Conservation (phyloP, 1,284 basidiomycete species). For the Pseudozyma flocculosa region DNA sequence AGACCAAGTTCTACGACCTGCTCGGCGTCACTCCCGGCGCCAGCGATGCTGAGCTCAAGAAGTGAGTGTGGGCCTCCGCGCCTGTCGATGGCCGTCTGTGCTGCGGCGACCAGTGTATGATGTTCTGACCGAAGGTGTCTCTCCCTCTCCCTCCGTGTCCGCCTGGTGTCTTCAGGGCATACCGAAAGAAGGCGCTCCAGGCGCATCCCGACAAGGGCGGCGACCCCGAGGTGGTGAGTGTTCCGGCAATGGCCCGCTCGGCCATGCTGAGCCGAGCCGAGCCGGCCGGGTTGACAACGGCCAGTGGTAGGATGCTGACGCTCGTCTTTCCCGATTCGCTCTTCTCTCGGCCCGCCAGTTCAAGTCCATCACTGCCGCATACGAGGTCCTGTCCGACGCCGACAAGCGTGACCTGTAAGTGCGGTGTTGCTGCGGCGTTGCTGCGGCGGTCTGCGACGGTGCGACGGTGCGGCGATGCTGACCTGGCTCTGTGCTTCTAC, state of each 20-base stretch:
- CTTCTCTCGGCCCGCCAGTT: conserved; percentile 63
- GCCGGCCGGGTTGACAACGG: no score
- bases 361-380: conserved; percentile 96
- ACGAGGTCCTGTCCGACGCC: conserved; percentile 88
- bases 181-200: conserved; percentile 52
- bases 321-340: neutral
- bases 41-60: conserved; percentile 54
- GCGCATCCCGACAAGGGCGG: conserved; percentile 93
- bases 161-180: conserved; percentile 14
- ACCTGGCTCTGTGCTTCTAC: no score
- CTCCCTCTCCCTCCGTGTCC: no score
- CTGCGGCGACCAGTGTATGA: neutral
- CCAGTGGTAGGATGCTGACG: no score
- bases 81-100: neutral
- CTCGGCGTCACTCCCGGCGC: conserved; percentile 48
- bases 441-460: neutral
- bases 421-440: no score
- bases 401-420: conserved; percentile 64
- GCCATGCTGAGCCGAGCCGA: neutral
- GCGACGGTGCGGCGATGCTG: neutral
- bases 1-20: conserved; percentile 56
- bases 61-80: conserved; percentile 34
- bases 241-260: neutral
- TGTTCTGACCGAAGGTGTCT: no score
- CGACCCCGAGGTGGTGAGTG: conserved; percentile 68